phyloP scores from a whole-genome alignment of 768 basidiomycete species.

The Kwoniella bestiolae region DNA sequence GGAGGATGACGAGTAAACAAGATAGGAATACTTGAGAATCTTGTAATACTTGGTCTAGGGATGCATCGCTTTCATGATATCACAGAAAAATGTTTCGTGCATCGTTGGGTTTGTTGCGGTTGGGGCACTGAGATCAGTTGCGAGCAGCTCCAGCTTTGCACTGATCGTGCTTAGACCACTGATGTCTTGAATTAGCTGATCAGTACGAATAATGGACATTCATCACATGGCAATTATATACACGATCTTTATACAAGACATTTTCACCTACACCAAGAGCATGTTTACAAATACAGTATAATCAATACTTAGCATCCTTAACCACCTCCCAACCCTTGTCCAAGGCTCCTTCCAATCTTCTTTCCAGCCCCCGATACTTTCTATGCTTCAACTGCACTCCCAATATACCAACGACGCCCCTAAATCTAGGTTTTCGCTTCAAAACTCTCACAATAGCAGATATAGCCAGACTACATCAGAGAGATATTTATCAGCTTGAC shows the following conservation, averaged over 20 bases:
- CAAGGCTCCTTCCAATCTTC: slow-evolving; percentile 6
- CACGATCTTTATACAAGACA: neutral
- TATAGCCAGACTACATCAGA: slow-evolving; percentile 37
- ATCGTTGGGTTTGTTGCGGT: too few species aligned
- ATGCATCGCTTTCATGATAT: slow-evolving; percentile 7
- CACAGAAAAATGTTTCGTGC: slow-evolving; percentile 7
- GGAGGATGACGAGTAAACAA: slow-evolving; percentile 69
- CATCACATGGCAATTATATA: neutral
- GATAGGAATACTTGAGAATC: too few species aligned
- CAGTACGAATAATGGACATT: too few species aligned
- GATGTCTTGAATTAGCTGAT: too few species aligned
- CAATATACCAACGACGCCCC: slow-evolving; percentile 24
- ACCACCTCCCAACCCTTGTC: slow-evolving; percentile 30
- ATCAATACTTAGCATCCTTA: slow-evolving; percentile 31
- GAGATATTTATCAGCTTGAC: neutral
- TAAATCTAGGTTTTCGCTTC: slow-evolving; percentile 31
- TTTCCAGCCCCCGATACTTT: slow-evolving; percentile 7
- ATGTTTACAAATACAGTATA: neutral
- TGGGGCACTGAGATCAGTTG: too few species aligned
- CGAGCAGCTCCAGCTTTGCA: too few species aligned
- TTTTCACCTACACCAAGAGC: neutral
- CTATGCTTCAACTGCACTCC: slow-evolving; percentile 11
- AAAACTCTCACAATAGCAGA: slow-evolving; percentile 35
- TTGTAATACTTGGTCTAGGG: too few species aligned
- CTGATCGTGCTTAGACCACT: too few species aligned